A percentile compares a stretch with the other conserved stretches of the same genome.
phyloP scores from a whole-genome alignment of 345 rosid genomes.

The Isatis tinctoria region DNA sequence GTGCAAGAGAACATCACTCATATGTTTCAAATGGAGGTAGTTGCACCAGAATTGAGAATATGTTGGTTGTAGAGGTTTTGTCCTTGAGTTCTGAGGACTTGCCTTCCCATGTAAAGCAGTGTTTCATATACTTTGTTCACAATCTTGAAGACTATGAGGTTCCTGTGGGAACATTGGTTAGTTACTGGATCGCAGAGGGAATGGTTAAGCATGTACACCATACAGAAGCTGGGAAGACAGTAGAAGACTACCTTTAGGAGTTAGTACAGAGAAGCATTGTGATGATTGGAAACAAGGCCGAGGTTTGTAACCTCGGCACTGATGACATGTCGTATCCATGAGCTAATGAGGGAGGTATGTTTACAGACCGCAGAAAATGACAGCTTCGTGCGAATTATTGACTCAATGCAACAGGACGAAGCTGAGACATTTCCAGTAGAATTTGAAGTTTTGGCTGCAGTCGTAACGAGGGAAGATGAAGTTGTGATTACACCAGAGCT shows the following conservation, averaged over 20 bases:
- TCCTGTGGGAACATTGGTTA: slow-evolving; percentile 30
- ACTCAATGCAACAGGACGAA: too few relatives aligned
- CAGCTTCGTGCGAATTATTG: slow-evolving; percentile 11
- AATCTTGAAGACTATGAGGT: slow-evolving; percentile 31
- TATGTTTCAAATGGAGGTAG: slow-evolving; percentile 17
- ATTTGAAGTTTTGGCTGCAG: too few relatives aligned
- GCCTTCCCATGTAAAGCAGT: slow-evolving; percentile 21
- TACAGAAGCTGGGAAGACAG: not conserved
- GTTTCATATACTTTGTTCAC: slow-evolving; percentile 22
- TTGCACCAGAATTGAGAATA: too few relatives aligned
- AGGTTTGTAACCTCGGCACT: slow-evolving; percentile 16
- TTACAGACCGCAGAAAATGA: slow-evolving; percentile 21
- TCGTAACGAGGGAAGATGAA: too few relatives aligned
- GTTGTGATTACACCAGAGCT: too few relatives aligned
- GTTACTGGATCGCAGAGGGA: slow-evolving; percentile 46
- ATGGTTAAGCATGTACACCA: slow-evolving; percentile 9
- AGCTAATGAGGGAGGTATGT: slow-evolving; percentile 30
- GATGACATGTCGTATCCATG: slow-evolving; percentile 22
- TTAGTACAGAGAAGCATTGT: slow-evolving; percentile 38
- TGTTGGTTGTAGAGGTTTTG: slow-evolving; percentile 12
- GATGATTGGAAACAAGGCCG: slow-evolving; percentile 22
- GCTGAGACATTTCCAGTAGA: too few relatives aligned
- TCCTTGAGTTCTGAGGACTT: slow-evolving; percentile 20
- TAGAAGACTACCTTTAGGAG: slow-evolving; percentile 32
- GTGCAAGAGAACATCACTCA: slow-evolving; percentile 15